These are phyloP conservation scores for Arthrobotrys entomopaga DNA, from an alignment of 2,329 filamentous ascomycete species.

Conservation along the genomic window DNA sequence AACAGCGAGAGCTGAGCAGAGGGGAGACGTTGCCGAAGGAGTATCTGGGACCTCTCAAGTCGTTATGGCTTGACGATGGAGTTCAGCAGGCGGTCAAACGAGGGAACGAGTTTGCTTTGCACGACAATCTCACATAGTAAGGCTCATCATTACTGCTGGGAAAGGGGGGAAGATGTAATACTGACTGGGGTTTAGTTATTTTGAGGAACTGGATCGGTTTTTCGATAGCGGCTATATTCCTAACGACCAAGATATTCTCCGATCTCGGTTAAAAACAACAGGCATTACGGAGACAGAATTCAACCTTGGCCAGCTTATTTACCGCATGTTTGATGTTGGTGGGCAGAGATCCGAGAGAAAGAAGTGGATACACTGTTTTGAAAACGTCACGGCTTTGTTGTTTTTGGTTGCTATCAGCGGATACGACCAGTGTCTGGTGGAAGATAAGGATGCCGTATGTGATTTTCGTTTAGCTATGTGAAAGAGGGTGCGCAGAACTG, in stretches of 20 bases:
- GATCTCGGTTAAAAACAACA: conserved; percentile 88
- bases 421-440: conserved; percentile 94
- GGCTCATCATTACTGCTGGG: conserved; percentile 56
- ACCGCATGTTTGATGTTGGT: conserved; percentile 96
- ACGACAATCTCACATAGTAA: conserved; percentile 94
- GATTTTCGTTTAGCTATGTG: neutral
- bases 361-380: conserved; percentile 98
- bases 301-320: conserved; percentile 88
- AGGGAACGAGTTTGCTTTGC: conserved; percentile 94
- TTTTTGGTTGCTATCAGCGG: conserved; percentile 96
- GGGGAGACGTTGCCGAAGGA: conserved; percentile 82
- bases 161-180: neutral
- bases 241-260: conserved; percentile 91
- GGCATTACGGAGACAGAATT: conserved; percentile 97
- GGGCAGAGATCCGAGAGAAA: conserved; percentile 92
- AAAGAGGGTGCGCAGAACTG: neutral
- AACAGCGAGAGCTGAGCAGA: conserved; percentile 82
- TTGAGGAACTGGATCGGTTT: conserved; percentile 78
- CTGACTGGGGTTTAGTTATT: conserved; percentile 73
- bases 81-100: conserved; percentile 88
- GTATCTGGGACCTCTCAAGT: conserved; percentile 82
- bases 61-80: conserved; percentile 83
- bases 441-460: conserved; percentile 93
- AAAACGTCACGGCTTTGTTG: conserved; percentile 89
- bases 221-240: conserved; percentile 83